These are phyloP conservation scores for Panaeolus cyanescens DNA, from an alignment of 768 basidiomycete species.

Conservation along the genomic window DNA sequence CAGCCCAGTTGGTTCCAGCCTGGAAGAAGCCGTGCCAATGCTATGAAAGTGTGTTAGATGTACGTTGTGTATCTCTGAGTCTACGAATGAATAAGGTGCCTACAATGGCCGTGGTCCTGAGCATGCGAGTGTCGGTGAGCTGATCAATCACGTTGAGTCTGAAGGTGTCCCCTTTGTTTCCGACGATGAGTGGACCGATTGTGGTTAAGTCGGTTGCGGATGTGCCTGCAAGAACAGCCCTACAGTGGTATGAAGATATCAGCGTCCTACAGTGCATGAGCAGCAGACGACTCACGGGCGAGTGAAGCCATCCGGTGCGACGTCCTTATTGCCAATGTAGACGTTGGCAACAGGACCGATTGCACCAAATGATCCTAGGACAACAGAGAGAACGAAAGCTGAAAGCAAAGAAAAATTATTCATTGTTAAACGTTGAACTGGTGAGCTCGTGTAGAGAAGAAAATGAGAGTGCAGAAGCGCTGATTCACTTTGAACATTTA, in stretches of 20 bases:
- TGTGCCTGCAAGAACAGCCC: constrained; percentile 18
- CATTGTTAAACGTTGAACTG: too few species aligned
- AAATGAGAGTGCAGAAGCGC: too few species aligned
- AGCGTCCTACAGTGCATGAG: too few species aligned
- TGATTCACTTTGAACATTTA: too few species aligned
- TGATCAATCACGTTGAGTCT: constrained; percentile 45
- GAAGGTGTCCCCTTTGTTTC: constrained; percentile 32
- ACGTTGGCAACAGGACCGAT: constrained; percentile 34
- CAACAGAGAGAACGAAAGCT: too few species aligned
- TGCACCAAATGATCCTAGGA: too few species aligned
- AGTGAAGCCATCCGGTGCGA: constrained; percentile 51
- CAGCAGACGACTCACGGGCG: constrained; percentile 45
- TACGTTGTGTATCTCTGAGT: background rate
- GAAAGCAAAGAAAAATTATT: too few species aligned
- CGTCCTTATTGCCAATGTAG: constrained; percentile 40
- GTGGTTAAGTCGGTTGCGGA: constrained; percentile 17
- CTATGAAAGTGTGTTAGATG: constrained; percentile 24
- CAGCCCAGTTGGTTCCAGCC: constrained; percentile 33
- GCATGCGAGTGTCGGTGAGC: constrained; percentile 49
- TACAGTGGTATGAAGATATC: background rate
- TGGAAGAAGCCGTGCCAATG: constrained; percentile 45
- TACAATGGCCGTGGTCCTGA: constrained; percentile 50
- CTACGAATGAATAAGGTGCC: constrained; percentile 12
- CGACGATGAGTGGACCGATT: constrained; percentile 31
- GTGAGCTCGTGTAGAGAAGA: too few species aligned